A percentile compares a stretch with the other conserved stretches of the same genome.
These are phyloP conservation scores for Ceratocystis cacaofunesta DNA, from an alignment of 2,329 filamentous ascomycete genomes.

Conservation along the genomic window DNA sequence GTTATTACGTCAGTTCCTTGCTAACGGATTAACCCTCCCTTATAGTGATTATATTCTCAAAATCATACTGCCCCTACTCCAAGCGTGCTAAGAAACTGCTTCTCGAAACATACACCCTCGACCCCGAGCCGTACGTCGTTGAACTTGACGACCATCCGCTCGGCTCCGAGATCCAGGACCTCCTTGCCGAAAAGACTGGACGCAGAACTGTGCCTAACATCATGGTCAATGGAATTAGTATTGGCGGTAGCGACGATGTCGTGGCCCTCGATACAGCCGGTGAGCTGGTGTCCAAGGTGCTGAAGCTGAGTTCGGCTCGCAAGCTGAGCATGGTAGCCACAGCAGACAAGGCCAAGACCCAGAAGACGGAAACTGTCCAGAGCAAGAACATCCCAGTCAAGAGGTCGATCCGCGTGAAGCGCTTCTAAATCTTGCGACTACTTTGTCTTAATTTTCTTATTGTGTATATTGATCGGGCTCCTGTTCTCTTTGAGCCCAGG, in stretches of 20 bases:
- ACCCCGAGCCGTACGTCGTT: constrained; percentile 70
- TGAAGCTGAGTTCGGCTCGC: constrained; percentile 47
- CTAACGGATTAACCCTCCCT: background rate
- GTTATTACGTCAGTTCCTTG: background rate
- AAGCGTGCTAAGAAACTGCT: constrained; percentile 73
- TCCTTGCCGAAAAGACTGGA: constrained; percentile 58
- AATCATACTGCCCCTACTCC: constrained; percentile 80
- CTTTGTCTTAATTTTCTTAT: background rate
- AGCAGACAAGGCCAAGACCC: background rate
- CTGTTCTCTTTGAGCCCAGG: background rate
- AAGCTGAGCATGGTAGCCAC: constrained; percentile 15
- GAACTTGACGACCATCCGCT: constrained; percentile 75
- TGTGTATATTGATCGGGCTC: constrained; percentile 2
- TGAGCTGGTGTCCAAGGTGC: constrained; percentile 56
- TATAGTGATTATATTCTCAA: constrained; percentile 87
- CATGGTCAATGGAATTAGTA: constrained; percentile 71
- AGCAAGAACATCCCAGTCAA: constrained; percentile 6
- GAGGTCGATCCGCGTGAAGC: constrained; percentile 5
- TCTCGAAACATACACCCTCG: constrained; percentile 69
- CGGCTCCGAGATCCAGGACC: constrained; percentile 56
- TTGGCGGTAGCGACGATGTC: constrained; percentile 83
- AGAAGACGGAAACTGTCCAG: constrained; percentile 3
- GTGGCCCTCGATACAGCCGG: constrained; percentile 52
- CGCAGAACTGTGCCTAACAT: constrained; percentile 84
- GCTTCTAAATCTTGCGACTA: background rate